A percentile compares a stretch with the other conserved stretches of the same genome.
These are phyloP conservation scores for Nigrospora oryzae DNA, from an alignment of 2,329 filamentous ascomycete genomes.

Conservation along the genomic window DNA sequence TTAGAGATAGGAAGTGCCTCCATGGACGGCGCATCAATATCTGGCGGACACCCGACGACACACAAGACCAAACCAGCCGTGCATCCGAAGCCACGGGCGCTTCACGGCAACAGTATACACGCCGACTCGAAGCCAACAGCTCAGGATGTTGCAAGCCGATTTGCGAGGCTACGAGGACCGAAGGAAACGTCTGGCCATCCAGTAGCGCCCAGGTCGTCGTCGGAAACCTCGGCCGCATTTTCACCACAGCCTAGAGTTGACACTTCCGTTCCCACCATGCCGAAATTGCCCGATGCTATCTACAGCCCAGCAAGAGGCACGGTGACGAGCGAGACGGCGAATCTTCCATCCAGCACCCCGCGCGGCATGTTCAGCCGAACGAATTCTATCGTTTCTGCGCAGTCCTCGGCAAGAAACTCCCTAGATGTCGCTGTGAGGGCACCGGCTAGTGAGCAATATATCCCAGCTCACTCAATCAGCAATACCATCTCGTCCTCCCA, in stretches of 20 bases:
- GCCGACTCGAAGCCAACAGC: conserved; percentile 24
- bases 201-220: conserved; percentile 32
- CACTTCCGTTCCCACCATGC: conserved; percentile 47
- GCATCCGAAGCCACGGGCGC: conserved; percentile 58
- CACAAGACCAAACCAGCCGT: conserved; percentile 36
- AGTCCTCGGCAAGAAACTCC: conserved; percentile 16
- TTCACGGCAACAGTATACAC: conserved; percentile 53
- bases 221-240: not conserved
- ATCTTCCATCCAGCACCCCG: conserved; percentile 56
- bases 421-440: conserved; percentile 18
- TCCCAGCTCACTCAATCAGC: conserved; percentile 18
- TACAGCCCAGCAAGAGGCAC: conserved; percentile 72
- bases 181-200: conserved; percentile 33
- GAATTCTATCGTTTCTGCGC: conserved; percentile 38
- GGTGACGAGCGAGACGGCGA: conserved; percentile 54
- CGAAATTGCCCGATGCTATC: conserved; percentile 65
- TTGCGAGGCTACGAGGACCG: conserved; percentile 45
- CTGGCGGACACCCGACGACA: not conserved
- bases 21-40: too few relatives aligned
- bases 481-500: not conserved
- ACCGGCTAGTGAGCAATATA: conserved; percentile 24
- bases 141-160: conserved; percentile 46
- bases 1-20: too few relatives aligned
- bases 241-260: conserved; percentile 30
- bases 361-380: conserved; percentile 55